Evolutionary conservation across 1,284 basidiomycete species (phyloP), one percentile per base, ranked within the genome.

Genomic region (Cutaneotrichosporon sp.): DNA sequence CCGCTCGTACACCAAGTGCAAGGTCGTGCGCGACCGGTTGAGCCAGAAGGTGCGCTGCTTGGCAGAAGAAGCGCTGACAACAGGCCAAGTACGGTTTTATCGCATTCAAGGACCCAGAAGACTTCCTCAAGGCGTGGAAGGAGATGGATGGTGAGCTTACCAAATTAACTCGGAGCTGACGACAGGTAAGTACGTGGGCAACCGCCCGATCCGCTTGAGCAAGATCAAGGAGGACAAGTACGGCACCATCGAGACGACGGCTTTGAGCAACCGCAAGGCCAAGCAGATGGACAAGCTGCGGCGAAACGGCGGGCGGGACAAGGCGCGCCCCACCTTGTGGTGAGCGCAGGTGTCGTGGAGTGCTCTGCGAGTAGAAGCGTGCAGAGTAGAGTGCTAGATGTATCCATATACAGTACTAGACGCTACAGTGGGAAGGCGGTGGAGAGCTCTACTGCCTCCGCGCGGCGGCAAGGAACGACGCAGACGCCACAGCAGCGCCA

Each of bases 81-180:
- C 71, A 99, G 91, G 92, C 94, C 0, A 97, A 93, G 78, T 99
- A 90, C 74, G 97, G 93, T 0, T 99, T 99, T 74, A 93, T 99
- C 36, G 91, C 93, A 0, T 99, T 99, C 79, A 92, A 92, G 60
- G 97, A 99, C 73, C 97, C 97, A 0, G 95, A 99, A 81, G 97
- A 99, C 78, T 99, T 98, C 77, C 79, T 99, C 62, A 93, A 87
- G 71, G 97, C 97, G 8, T 99, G 97, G 97, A 99, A 99, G 77
- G 93, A 99, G 79, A 98, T 98, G 93, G 92, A 99, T 79, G 95
- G 95, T 90, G 71, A 58, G 89, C 74, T 33, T 18, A 13, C 34
- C n/a, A n/a, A n/a, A n/a, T 42, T 13, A n/a, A 18, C 38, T 13
- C 34, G 29, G 16, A 42, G 36, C 53, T 56, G 45, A 67, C 50